phyloP scores from a whole-genome alignment of 495 filamentous ascomycete genomes.

The Extremus antarcticus region DNA sequence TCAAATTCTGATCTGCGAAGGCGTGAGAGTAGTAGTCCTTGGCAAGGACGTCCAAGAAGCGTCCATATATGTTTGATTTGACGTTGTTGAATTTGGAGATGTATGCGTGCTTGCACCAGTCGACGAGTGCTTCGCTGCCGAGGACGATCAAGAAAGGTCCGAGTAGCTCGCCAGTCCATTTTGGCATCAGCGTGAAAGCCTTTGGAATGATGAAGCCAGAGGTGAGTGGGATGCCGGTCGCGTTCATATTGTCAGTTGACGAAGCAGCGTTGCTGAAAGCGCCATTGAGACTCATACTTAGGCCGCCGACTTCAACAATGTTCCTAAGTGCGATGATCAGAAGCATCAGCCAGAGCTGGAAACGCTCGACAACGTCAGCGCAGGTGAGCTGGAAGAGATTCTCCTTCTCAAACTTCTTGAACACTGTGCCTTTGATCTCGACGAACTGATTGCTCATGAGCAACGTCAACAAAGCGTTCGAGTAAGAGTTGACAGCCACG shows the following conservation, averaged over 20 bases:
- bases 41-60: conserved; percentile 83
- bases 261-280: neutral
- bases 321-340: conserved; percentile 92
- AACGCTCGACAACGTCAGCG: conserved; percentile 92
- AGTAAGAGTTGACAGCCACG: conserved; percentile 97
- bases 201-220: conserved; percentile 63
- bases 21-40: conserved; percentile 98
- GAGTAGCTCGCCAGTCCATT: conserved; percentile 77
- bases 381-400: conserved; percentile 95
- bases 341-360: conserved; percentile 95
- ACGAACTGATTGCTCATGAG: conserved; percentile 94
- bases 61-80: conserved; percentile 74
- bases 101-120: conserved; percentile 96
- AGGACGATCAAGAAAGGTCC: conserved; percentile 87
- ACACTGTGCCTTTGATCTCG: conserved; percentile 94
- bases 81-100: conserved; percentile 98
- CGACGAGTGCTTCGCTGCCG: conserved; percentile 91
- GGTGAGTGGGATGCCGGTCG: conserved; percentile 37
- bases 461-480: conserved; percentile 85
- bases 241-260: conserved; percentile 28
- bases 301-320: conserved; percentile 79
- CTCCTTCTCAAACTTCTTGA: conserved; percentile 96
- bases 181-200: conserved; percentile 79
- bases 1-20: conserved; percentile 80
- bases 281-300: conserved; percentile 29